Evolutionary conservation across 805 yeast species (phyloP).

Genomic region (Metschnikowia kofuensis): DNA sequence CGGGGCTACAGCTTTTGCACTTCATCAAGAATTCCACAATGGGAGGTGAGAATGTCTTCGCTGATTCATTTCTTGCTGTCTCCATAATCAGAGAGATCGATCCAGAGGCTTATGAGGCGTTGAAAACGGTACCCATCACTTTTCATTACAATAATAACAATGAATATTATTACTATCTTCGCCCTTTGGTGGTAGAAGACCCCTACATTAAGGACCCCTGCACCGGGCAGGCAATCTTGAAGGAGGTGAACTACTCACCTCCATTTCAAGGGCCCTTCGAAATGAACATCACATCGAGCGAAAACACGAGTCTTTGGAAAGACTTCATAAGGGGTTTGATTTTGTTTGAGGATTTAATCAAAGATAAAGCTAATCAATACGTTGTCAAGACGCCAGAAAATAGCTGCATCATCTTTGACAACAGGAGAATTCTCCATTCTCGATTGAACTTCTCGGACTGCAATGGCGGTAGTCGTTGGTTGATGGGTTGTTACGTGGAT

Average conservation of each 20-base stretch:
- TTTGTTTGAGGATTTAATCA: conserved; percentile 58
- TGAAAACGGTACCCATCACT: conserved; percentile 61
- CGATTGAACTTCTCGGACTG: conserved; percentile 42
- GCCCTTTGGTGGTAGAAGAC: conserved; percentile 60
- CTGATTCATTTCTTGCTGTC: conserved; percentile 69
- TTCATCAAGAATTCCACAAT: conserved; percentile 49
- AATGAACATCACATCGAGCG: conserved; percentile 44
- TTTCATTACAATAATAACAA: conserved; percentile 64
- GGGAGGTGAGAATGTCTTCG: conserved; percentile 70
- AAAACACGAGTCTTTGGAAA: conserved; percentile 35
- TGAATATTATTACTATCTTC: conserved; percentile 56
- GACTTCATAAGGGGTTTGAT: conserved; percentile 59
- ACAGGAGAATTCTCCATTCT: conserved; percentile 68
- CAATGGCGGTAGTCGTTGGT: conserved; percentile 58
- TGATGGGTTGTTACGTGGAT: conserved; percentile 75
- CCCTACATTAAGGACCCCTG: conserved; percentile 28
- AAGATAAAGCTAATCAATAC: conserved; percentile 51
- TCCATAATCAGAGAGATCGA: conserved; percentile 51
- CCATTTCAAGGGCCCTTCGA: conserved; percentile 83
- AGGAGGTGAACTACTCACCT: conserved; percentile 71
- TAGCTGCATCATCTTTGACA: conserved; percentile 65
- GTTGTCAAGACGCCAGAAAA: conserved; percentile 54
- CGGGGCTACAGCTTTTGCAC: conserved; percentile 72
- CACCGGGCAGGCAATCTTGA: conserved; percentile 34
- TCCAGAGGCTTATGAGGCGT: conserved; percentile 60